A percentile compares a stretch with the other conserved stretches of the same genome.
These are phyloP conservation scores for Penicillium sclerotiorum DNA, from an alignment of 2,329 filamentous ascomycete species.

Conservation along the genomic window DNA sequence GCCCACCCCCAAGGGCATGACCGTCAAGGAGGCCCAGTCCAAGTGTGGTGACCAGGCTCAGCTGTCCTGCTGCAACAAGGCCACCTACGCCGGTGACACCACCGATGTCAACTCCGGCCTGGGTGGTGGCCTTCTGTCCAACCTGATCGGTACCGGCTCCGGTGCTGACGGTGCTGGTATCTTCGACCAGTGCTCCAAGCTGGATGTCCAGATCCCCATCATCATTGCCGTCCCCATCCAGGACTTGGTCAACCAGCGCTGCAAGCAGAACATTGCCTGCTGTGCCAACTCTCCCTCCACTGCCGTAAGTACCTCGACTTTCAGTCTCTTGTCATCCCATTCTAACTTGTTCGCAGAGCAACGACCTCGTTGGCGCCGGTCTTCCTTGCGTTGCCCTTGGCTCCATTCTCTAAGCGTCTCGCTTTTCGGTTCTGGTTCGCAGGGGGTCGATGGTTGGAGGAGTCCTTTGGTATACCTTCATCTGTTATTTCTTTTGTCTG, in stretches of 20 bases:
- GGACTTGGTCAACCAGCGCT: constrained; percentile 36
- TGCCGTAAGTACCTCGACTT: constrained; percentile 25
- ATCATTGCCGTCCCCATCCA: constrained; percentile 25
- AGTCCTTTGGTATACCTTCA: constrained; percentile 16
- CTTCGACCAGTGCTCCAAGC: constrained; percentile 46
- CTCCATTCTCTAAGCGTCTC: constrained; percentile 37
- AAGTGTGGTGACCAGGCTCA: constrained; percentile 42
- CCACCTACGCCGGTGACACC: constrained; percentile 36
- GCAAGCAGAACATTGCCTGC: constrained; percentile 45
- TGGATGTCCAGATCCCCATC: constrained; percentile 28
- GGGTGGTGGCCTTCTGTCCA: constrained; percentile 33
- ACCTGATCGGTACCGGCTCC: constrained; percentile 37
- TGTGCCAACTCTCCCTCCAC: constrained; percentile 33
- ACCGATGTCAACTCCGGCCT: constrained; percentile 32
- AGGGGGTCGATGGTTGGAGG: constrained; percentile 11
- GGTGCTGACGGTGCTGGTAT: constrained; percentile 36
- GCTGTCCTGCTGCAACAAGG: constrained; percentile 44
- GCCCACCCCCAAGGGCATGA: constrained; percentile 30
- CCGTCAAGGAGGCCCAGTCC: constrained; percentile 38
- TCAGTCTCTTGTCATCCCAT: neutral
- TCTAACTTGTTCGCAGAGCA: constrained; percentile 17
- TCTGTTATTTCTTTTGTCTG: constrained; percentile 16
- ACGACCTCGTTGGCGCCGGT: constrained; percentile 34
- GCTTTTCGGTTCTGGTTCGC: neutral
- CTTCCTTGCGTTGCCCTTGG: constrained; percentile 37